Evolutionary conservation across 192 early-diverging fungal genomes (phyloP).

Genomic region (Podila horticola): DNA sequence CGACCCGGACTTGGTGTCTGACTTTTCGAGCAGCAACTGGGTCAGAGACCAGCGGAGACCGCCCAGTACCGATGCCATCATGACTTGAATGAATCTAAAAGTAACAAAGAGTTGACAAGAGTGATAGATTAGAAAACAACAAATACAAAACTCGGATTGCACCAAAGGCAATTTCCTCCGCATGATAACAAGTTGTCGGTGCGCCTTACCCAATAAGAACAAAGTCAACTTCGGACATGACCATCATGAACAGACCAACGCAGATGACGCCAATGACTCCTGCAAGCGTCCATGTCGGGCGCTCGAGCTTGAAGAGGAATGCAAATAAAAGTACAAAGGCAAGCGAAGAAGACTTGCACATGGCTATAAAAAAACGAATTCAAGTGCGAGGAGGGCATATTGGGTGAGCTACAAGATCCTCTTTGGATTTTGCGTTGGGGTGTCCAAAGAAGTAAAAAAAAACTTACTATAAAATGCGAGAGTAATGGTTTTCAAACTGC

Average conservation of each 20-base stretch:
- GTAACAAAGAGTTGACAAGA: neutral
- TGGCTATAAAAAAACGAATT: conserved; percentile 52
- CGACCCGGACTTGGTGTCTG: conserved; percentile 70
- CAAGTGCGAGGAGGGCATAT: conserved; percentile 17
- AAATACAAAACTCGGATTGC: neutral
- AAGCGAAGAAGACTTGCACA: conserved; percentile 83
- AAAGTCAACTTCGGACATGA: conserved; percentile 85
- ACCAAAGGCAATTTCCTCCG: neutral
- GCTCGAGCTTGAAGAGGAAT: conserved; percentile 88
- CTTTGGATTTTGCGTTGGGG: neutral
- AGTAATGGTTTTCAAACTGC: conserved; percentile 86
- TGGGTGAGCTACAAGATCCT: neutral
- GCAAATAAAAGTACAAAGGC: conserved; percentile 91
- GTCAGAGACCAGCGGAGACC: conserved; percentile 95
- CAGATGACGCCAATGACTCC: conserved; percentile 84
- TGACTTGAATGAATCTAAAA: conserved; percentile 74
- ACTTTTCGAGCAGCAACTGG: conserved; percentile 76
- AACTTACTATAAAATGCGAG: conserved; percentile 87
- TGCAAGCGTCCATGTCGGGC: conserved; percentile 73
- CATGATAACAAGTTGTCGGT: neutral
- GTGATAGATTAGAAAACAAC: conserved; percentile 6
- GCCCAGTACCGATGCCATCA: conserved; percentile 80
- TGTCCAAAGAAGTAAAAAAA: neutral
- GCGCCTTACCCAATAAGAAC: conserved; percentile 70
- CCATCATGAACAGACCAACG: conserved; percentile 88